Conservation (phyloP, 352 stramenopile species). For the Pythium biforme region DNA sequence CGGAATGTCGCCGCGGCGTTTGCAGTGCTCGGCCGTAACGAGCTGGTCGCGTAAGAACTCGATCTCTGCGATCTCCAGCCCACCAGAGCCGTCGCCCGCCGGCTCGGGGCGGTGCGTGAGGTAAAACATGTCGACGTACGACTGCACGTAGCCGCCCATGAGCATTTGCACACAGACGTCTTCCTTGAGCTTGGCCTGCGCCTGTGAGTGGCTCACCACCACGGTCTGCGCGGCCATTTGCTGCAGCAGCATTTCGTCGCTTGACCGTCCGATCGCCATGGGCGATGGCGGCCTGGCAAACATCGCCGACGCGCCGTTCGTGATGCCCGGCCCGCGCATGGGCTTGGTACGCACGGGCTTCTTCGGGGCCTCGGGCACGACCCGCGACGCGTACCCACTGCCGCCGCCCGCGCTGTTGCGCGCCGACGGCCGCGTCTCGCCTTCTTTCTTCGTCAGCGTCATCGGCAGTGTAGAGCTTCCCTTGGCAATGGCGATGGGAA, state of each 20-base stretch:
- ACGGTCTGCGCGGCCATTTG: slow-evolving; percentile 4
- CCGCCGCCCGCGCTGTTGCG: slow-evolving; percentile 9
- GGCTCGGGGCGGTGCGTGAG: slow-evolving; percentile 71
- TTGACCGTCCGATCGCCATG: slow-evolving; percentile 6
- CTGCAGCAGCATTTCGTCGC: slow-evolving; percentile 17
- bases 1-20: slow-evolving; percentile 83
- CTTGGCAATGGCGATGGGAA: too few species aligned
- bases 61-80: slow-evolving; percentile 59
- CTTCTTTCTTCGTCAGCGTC: slow-evolving; percentile 25
- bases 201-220: slow-evolving; percentile 25
- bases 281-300: neutral
- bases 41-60: slow-evolving; percentile 89
- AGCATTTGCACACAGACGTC: slow-evolving; percentile 87
- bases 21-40: slow-evolving; percentile 83
- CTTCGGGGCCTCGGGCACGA: slow-evolving; percentile 43
- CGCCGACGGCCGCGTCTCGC: slow-evolving; percentile 8
- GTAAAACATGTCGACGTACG: slow-evolving; percentile 95
- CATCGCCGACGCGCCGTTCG: neutral
- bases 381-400: slow-evolving; percentile 2
- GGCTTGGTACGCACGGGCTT: slow-evolving; percentile 57
- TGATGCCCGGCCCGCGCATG: slow-evolving; percentile 46
- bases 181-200: slow-evolving; percentile 69
- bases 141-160: slow-evolving; percentile 89
- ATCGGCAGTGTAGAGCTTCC: slow-evolving; percentile 7
- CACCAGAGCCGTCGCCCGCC: slow-evolving; percentile 4